These are phyloP conservation scores for Rhizopogon salebrosus DNA, from an alignment of 768 basidiomycete species.

Conservation along the genomic window DNA sequence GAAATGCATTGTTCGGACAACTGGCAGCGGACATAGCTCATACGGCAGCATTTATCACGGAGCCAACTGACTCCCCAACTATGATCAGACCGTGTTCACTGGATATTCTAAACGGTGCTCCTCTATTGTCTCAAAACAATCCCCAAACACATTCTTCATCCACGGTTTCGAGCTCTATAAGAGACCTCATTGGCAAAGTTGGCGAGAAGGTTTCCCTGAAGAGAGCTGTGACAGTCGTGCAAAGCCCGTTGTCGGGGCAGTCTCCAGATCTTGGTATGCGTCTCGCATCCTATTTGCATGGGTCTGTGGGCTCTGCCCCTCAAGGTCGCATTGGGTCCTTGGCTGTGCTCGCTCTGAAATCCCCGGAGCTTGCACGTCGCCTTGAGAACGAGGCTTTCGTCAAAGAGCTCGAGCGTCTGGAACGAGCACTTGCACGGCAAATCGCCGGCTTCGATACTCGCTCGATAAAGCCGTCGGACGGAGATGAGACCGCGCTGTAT, in stretches of 20 bases:
- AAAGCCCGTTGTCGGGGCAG: slow-evolving; percentile 32
- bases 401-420: slow-evolving; percentile 55
- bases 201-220: slow-evolving; percentile 75
- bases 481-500: slow-evolving; percentile 55
- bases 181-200: slow-evolving; percentile 65
- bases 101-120: slow-evolving; percentile 54
- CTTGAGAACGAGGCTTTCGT: slow-evolving; percentile 45
- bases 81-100: slow-evolving; percentile 48
- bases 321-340: slow-evolving; percentile 61
- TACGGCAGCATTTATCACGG: slow-evolving; percentile 70
- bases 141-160: slow-evolving; percentile 29
- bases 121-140: slow-evolving; percentile 48
- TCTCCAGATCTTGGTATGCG: slow-evolving; percentile 36
- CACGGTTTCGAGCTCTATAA: slow-evolving; percentile 61
- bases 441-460: slow-evolving; percentile 77
- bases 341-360: slow-evolving; percentile 48
- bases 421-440: slow-evolving; percentile 78
- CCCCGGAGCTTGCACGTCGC: slow-evolving; percentile 38
- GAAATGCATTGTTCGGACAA: slow-evolving; percentile 75
- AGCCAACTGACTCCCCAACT: slow-evolving; percentile 31
- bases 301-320: slow-evolving; percentile 37
- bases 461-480: slow-evolving; percentile 33
- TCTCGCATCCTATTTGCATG: slow-evolving; percentile 58
- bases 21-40: slow-evolving; percentile 79
- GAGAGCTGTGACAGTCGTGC: slow-evolving; percentile 44